Percentiles rank a stretch among this genome's conserved stretches.
phyloP scores from a whole-genome alignment of 1,139 yeast genomes.

The Magnusiomyces suaveolens region DNA sequence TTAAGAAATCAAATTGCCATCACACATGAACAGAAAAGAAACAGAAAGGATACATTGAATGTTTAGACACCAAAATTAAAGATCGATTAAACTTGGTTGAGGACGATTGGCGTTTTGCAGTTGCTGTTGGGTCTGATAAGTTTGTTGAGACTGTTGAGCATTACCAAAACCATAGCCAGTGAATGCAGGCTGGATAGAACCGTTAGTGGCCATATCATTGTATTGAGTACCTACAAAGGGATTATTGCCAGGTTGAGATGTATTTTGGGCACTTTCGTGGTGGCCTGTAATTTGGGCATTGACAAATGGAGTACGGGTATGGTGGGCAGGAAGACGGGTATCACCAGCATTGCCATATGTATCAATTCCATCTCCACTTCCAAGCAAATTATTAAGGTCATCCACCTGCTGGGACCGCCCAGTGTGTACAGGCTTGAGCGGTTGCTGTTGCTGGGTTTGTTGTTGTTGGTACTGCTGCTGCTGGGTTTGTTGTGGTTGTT shows the following conservation, averaged over 20 bases:
- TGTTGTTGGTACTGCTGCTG: slow-evolving; percentile 27
- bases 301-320: slow-evolving; percentile 71
- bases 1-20: too few relatives aligned
- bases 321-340: slow-evolving; percentile 84
- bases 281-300: slow-evolving; percentile 81
- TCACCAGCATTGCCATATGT: slow-evolving; percentile 94
- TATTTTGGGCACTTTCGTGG: neutral
- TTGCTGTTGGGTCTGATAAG: slow-evolving; percentile 6
- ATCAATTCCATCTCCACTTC: slow-evolving; percentile 86
- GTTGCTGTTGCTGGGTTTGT: slow-evolving; percentile 31
- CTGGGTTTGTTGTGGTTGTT: slow-evolving; percentile 15
- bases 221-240: slow-evolving; percentile 72
- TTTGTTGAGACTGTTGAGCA: slow-evolving; percentile 32
- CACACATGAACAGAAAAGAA: too few relatives aligned
- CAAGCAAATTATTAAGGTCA: slow-evolving; percentile 67
- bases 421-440: slow-evolving; percentile 16
- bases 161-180: slow-evolving; percentile 96
- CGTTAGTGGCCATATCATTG: slow-evolving; percentile 59
- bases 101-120: slow-evolving; percentile 1
- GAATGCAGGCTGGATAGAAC: slow-evolving; percentile 51
- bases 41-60: too few relatives aligned
- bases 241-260: slow-evolving; percentile 15
- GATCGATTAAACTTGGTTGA: slow-evolving; percentile 7
- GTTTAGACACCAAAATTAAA: too few relatives aligned
- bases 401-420: slow-evolving; percentile 39